Conservation (phyloP, 1,139 yeast genomes). For the Sugiyamaella castrensis region DNA sequence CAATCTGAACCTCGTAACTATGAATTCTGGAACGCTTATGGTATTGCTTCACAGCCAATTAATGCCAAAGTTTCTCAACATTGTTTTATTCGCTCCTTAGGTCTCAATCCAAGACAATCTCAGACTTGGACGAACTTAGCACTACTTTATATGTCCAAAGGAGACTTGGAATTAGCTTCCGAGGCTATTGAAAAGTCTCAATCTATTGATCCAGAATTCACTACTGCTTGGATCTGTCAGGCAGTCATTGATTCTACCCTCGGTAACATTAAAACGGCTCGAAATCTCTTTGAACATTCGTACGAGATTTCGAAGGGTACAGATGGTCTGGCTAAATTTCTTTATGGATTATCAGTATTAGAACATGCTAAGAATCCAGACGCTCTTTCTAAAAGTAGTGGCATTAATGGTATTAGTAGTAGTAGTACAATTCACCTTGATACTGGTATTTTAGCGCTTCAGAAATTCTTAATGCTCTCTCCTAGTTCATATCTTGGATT, state of each 20-base stretch:
- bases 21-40: conserved; percentile 79
- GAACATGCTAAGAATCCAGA: conserved; percentile 22
- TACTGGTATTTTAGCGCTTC: conserved; percentile 67
- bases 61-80: conserved; percentile 83
- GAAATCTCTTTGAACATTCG: conserved; percentile 69
- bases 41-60: conserved; percentile 58
- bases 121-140: conserved; percentile 82
- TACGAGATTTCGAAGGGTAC: conserved; percentile 71
- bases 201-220: conserved; percentile 73
- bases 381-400: conserved; percentile 1
- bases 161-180: conserved; percentile 69
- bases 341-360: conserved; percentile 64
- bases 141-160: conserved; percentile 62
- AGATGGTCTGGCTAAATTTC: conserved; percentile 64
- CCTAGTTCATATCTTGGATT: conserved; percentile 67
- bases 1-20: conserved; percentile 66
- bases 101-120: conserved; percentile 66
- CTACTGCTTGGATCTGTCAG: conserved; percentile 84
- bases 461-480: conserved; percentile 61
- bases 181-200: conserved; percentile 74
- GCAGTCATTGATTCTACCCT: conserved; percentile 63
- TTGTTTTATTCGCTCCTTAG: conserved; percentile 79
- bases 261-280: conserved; percentile 55
- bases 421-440: too few species aligned
- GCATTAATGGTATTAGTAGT: background rate